Evolutionary conservation across 164 flowering plant species (phyloP), one percentile per base, ranked within the genome.

Genomic region (Berberis vulgaris): DNA sequence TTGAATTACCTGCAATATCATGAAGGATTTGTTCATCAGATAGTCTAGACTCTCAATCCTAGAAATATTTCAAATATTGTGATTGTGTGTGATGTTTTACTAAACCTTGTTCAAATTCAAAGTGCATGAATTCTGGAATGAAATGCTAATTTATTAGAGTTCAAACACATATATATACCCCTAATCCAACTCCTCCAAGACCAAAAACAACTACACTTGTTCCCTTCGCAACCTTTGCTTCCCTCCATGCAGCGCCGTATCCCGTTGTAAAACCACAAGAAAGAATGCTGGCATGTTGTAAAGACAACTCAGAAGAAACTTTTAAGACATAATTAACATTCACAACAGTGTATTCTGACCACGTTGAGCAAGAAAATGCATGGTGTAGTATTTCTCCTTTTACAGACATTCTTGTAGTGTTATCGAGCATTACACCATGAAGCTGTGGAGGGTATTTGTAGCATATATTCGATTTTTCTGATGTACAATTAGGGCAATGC

Each of bases 141-240:
- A 46, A 46, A 5, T 5, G 8, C 49, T 5, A 5, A 46, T 5
- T 46, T 5, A 46, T 8, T 46, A 46, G 49, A 46, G 6, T 46
- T 46, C 5, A 46, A 5, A 46, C 5, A 46, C 8, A 8, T 46
- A 46, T 41, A 6, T 71, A 38, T 72, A 83, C 87, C 69, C 84
- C 87, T 26, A 83, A 65, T 45, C 87, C 84, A 56, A 81, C 83
- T n/a, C 73, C 76, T 41, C 87, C 87, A 47, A 83, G 84, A 13
- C 84, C 87, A 0, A 78, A 62, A 56, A 81, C 76, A 53, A 81
- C 84, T 1, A 83, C 81, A 7, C 45, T 71, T 2, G 87, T 79
- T 2, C 79, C 84, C 57, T 61, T 66, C 5, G 72, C 71, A 45
- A 79, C 73, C 43, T 49, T 49, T 4, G 54, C 78, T 47, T 68